Conservation (phyloP, 2,329 filamentous ascomycete species). For the Xylaria sp. region DNA sequence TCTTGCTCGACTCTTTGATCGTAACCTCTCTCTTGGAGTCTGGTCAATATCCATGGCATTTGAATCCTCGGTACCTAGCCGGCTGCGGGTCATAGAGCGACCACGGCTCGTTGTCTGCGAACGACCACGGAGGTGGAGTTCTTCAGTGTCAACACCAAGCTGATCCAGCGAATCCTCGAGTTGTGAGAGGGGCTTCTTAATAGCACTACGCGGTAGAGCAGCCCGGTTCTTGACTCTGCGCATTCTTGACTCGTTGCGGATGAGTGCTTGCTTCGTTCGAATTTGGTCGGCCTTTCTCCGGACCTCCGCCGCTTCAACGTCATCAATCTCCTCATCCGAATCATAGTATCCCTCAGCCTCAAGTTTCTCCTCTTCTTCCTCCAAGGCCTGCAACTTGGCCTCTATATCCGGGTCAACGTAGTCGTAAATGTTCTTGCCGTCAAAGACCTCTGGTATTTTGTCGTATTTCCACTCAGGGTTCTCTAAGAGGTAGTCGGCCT, state of each 20-base stretch:
- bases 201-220: constrained; percentile 84
- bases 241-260: constrained; percentile 94
- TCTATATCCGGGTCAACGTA: constrained; percentile 98
- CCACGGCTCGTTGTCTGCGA: constrained; percentile 75
- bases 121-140: constrained; percentile 78
- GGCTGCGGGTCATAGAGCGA: constrained; percentile 73
- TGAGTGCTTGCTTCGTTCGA: constrained; percentile 90
- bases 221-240: constrained; percentile 99
- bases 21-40: constrained; percentile 68
- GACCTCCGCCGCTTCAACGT: constrained; percentile 88
- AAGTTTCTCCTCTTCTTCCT: constrained; percentile 94
- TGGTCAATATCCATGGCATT: constrained; percentile 81
- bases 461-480: constrained; percentile 96
- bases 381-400: constrained; percentile 86
- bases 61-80: constrained; percentile 70
- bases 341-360: constrained; percentile 95
- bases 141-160: constrained; percentile 85
- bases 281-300: constrained; percentile 94
- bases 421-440: constrained; percentile 98
- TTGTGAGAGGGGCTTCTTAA: constrained; percentile 84
- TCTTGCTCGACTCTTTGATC: constrained; percentile 78
- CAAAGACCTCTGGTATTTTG: constrained; percentile 90
- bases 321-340: constrained; percentile 82
- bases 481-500: constrained; percentile 86
- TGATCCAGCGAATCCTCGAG: constrained; percentile 87